Base-by-base conservation (phyloP, 352 stramenopile species). In the Hyaloperonospora brassicae region DNA sequence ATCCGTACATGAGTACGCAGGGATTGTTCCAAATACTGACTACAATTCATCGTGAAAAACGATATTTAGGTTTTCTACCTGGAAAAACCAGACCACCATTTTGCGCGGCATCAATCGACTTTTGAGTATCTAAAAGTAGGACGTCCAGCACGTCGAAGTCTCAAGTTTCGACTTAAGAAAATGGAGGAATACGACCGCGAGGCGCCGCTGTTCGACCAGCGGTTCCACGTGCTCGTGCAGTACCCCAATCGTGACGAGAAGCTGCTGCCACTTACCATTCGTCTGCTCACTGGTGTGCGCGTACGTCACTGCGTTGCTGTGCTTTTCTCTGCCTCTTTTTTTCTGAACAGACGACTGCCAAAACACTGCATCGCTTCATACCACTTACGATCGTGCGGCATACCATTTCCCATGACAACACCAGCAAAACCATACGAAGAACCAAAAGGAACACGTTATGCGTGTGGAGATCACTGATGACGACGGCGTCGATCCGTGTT, bases 391-490 rank as follows among this genome's bases (percentile, higher is more conserved):
- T n/a, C n/a, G n/a, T n/a, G n/a, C n/a, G n/a, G n/a, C n/a, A n/a
- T n/a, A n/a, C n/a, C n/a, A n/a, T n/a, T n/a, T n/a, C n/a, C n/a
- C n/a, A n/a, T n/a, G n/a, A 24, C 22, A 23, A 24, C 0, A 21
- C 17, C 25, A 88, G 76, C 79, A 90, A 84, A 86, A 80, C 50
- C 73, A 59, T 52, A 61, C 58, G 34, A 89, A 74, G 58, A 89
- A 80, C 65, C 80, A 90, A 52, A 95, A 90, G 59, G 86, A 95
- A 52, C 76, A 79, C 35, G 81, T 96, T 47, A 78, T 97, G 36
- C 89, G 91, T 51, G 87, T 97, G 25, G 90, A 98, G 64, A 87
- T 98, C 38, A 97, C 92, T 12, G 87, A 97, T 60, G 89, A 93
- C 43, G 82, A 97, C 42, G 84, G 96, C 40, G 71, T 62, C 4